Base-by-base conservation (phyloP, 768 basidiomycete species). In the Infundibulicybe gibba region DNA sequence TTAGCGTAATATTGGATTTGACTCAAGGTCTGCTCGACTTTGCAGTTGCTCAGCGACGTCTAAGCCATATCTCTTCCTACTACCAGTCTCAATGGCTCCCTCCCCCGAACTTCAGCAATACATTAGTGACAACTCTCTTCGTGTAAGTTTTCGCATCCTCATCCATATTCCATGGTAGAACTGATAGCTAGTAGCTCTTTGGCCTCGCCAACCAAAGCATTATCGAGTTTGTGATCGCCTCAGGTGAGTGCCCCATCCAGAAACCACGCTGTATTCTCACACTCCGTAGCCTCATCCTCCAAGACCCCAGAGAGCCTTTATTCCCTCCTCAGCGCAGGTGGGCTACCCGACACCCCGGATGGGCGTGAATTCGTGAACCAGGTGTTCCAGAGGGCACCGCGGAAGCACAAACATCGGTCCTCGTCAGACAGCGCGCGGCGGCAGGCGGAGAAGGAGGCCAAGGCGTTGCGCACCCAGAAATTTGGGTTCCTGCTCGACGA, bases 401-500 rank as follows among this genome's bases (percentile, higher is more conserved):
- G 88, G 30, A 91, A 89, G 58, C 68, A 76, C 45, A 92, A 90
- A 58, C 75, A 79, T 60, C 90, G 86, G 63, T 66, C 74, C 4
- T 49, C 68, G 1, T 55, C 64, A 10, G 68, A 70, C 16, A 67
- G 68, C 43, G 60, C 79, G 9, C 74, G 83, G 44, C 82, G 75
- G 59, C 85, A 85, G 58, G 80, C 83, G 0, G 90, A 91, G 58
- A 87, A 82, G 57, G 87, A 90, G 44, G 72, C 85, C 8, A 85
- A 85, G 55, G 76, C 77, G 4, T 66, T 90, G 8, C 74, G 74
- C 33, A 75, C 82, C 2, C 87, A 87, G 55, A 85, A 82, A 53
- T 98, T 89, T 60, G 81, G 81, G 12, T 80, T 93, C 49, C 60
- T 97, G 21, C 69, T 93, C n/a, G 93, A 95, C 30, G 93, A 93